Evolutionary conservation across 2,329 filamentous ascomycete species (phyloP).

Genomic region (Fusarium setosum): DNA sequence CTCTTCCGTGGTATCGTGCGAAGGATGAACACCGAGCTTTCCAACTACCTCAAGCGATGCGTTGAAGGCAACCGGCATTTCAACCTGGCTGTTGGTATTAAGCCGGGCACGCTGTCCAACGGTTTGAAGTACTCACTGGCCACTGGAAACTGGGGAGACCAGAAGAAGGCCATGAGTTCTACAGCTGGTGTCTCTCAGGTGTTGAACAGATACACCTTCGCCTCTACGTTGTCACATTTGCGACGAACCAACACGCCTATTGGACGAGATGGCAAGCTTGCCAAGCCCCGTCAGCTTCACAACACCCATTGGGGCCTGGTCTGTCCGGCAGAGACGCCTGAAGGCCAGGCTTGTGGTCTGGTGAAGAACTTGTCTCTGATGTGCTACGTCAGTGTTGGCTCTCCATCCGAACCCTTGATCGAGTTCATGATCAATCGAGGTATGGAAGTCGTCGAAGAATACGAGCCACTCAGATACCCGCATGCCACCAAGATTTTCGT

Average conservation of each 20-base stretch:
- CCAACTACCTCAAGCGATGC: slow-evolving; percentile 90
- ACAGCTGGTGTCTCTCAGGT: slow-evolving; percentile 99
- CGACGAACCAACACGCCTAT: slow-evolving; percentile 95
- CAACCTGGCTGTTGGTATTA: slow-evolving; percentile 90
- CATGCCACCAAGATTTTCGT: slow-evolving; percentile 98
- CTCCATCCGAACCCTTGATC: slow-evolving; percentile 90
- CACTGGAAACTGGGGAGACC: slow-evolving; percentile 99
- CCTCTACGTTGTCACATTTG: slow-evolving; percentile 96
- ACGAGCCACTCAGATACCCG: slow-evolving; percentile 85
- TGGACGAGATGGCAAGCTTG: slow-evolving; percentile 97
- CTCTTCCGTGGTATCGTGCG: slow-evolving; percentile 93
- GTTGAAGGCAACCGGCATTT: slow-evolving; percentile 92
- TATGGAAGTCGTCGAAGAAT: slow-evolving; percentile 97
- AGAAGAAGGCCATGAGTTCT: slow-evolving; percentile 96
- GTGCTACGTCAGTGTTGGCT: slow-evolving; percentile 98
- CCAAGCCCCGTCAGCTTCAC: slow-evolving; percentile 93
- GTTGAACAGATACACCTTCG: slow-evolving; percentile 96
- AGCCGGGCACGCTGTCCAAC: slow-evolving; percentile 90
- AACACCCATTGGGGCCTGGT: slow-evolving; percentile 99
- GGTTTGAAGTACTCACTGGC: slow-evolving; percentile 96
- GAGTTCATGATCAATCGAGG: slow-evolving; percentile 88
- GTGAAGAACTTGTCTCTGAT: slow-evolving; percentile 98
- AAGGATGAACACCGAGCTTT: slow-evolving; percentile 90
- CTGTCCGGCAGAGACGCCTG: slow-evolving; percentile 95
- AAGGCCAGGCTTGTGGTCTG: slow-evolving; percentile 97